Evolutionary conservation across 2,329 filamentous ascomycete genomes (phyloP), one percentile per base, ranked within the genome.

Genomic region (Ophiostoma ulmi): DNA sequence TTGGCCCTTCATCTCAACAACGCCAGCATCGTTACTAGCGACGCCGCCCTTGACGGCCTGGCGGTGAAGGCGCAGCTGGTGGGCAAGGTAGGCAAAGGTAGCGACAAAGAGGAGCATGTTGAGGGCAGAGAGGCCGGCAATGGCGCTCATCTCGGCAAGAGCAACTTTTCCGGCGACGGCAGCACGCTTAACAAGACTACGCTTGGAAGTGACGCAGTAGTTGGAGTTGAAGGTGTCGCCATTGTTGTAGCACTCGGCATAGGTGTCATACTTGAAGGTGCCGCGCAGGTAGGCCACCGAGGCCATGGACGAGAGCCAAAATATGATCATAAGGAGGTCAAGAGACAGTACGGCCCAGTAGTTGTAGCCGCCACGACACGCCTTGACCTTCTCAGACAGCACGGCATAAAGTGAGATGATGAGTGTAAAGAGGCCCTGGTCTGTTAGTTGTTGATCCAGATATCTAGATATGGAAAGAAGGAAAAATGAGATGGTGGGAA

Each of bases 1-100:
- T 22, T 77, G 76, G 10, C 71, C 73, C 67, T 77, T 77, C 75
- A 77, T 75, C 75, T 78, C 77, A 71, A 76, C 72, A 68, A 75
- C 71, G 4, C 73, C 75, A 22, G 70, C 72, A 64, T 75, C 75
- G 73, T 75, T 72, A 67, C 70, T 64, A 41, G 68, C 11, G 4
- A 66, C 58, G 66, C 69, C 67, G 8, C 63, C 52, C 69, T 74
- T 76, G 68, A 75, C 74, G 20, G 70, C 71, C 61, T 74, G 72
- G 66, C 73, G 74, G 73, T 76, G 75, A 44, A 77, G 71, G 44
- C 76, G 77, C 71, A 76, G 74, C 39, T 75, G 74, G 70, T 77
- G 76, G n/a, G 76, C 74, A 4, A 84, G 76, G 72, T 82, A 83
- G 26, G 80, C 80, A 70, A 82, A 83, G 0, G 82, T 80, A 1